Conservation (phyloP, 306 rosid genomes). For the Abrus pulchellus region DNA sequence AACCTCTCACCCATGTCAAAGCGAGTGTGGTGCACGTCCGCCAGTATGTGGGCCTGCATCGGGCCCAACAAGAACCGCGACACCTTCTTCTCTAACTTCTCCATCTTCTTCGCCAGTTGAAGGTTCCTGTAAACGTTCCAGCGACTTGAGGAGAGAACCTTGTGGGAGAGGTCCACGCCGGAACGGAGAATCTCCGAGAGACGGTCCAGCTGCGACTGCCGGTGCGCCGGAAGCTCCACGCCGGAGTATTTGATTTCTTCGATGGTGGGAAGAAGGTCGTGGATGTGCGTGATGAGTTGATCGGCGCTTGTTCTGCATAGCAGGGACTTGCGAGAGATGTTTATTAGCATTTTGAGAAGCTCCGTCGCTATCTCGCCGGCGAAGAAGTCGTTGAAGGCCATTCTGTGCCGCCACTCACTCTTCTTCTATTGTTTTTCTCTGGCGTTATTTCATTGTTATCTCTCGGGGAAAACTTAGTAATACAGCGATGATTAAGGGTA, state of each 20-base stretch:
- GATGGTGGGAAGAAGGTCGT: conserved; percentile 62
- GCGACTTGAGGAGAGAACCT: conserved; percentile 65
- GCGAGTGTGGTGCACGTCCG: conserved; percentile 78
- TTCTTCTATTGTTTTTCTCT: not conserved
- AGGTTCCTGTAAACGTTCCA: conserved; percentile 86
- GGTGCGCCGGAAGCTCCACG: conserved; percentile 64
- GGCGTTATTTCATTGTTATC: not conserved
- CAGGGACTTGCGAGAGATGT: conserved; percentile 63
- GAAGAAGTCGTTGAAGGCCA: conserved; percentile 81
- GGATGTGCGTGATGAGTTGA: conserved; percentile 50
- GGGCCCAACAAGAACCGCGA: conserved; percentile 64
- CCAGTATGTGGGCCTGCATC: conserved; percentile 71
- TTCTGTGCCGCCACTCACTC: conserved; percentile 3
- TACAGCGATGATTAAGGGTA: too few species aligned
- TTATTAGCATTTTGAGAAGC: conserved; percentile 64
- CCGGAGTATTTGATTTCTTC: conserved; percentile 86
- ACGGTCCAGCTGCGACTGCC: conserved; percentile 73
- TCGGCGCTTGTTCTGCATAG: conserved; percentile 72
- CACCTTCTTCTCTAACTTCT: conserved; percentile 74
- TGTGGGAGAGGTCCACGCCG: conserved; percentile 72
- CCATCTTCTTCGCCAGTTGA: conserved; percentile 73
- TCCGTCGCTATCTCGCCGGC: conserved; percentile 87
- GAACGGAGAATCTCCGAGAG: conserved; percentile 66
- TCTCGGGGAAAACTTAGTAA: too few species aligned
- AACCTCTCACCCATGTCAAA: conserved; percentile 66